These are phyloP conservation scores for Vitellaria paradoxa DNA, from an alignment of 179 eudicot genomes.

Conservation along the genomic window DNA sequence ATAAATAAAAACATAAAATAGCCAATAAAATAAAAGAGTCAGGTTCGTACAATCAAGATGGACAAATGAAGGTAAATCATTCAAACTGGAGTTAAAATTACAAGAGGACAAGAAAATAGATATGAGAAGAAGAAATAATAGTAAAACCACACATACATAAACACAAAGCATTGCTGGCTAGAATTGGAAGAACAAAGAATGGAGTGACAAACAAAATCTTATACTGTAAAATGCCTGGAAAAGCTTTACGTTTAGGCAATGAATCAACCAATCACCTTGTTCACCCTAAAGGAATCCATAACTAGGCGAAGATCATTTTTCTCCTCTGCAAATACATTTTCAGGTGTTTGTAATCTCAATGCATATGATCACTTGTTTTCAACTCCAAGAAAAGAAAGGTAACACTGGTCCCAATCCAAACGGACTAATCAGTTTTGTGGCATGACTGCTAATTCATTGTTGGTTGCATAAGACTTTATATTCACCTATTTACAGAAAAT, in stretches of 20 bases:
- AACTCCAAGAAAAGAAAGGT: constrained; percentile 91
- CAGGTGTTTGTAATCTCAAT: constrained; percentile 82
- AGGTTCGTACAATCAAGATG: not conserved
- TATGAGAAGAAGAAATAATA: not conserved
- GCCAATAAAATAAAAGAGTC: not conserved
- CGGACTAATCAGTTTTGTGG: constrained; percentile 81
- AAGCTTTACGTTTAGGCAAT: not conserved
- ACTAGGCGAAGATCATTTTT: constrained; percentile 73
- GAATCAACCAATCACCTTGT: constrained; percentile 43
- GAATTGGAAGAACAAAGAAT: too few species aligned
- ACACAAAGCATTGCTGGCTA: not conserved
- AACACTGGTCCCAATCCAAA: constrained; percentile 84
- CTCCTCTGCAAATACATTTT: constrained; percentile 69
- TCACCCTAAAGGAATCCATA: constrained; percentile 88
- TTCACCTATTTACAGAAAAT: constrained; percentile 48
- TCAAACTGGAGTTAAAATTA: not conserved
- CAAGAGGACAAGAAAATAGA: not conserved
- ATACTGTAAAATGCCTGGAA: not conserved
- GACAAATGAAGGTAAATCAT: not conserved
- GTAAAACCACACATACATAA: not conserved
- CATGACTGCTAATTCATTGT: constrained; percentile 93
- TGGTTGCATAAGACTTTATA: constrained; percentile 91
- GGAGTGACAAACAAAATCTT: not conserved
- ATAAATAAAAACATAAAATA: not conserved
- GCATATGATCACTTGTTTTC: constrained; percentile 86